Base-by-base conservation (phyloP, 345 rosid species). In the Aquilaria malaccensis region DNA sequence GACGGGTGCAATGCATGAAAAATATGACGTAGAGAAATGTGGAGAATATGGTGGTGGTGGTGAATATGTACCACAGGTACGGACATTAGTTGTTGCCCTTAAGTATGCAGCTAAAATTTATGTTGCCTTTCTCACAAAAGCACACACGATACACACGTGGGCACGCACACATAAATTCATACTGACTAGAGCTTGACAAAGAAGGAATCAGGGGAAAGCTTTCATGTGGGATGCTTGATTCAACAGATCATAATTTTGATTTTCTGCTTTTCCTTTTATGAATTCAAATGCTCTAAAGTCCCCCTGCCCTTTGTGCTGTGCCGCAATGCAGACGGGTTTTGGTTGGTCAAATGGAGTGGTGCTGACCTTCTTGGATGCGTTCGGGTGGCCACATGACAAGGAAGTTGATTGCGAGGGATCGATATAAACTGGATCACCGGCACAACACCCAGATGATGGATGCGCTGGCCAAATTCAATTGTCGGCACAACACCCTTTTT, bases 291-390 rank as follows among this genome's bases (percentile, higher is more conserved):
- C 43, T 37, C 7, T 9, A 37, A 37, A 37, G 7, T 9, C 43
- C 2, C 7, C 7, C 7, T 2, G 5, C 0, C 7, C 7, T 3
- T 58, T 12, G 59, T 51, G 55, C 12, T 32, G 10, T 69, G 50
- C 1, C 60, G 54, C 14, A 57, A 6, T 79, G 79, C 85, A 93
- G 96, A 88, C 91, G 29, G 97, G 97, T 52, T 94, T 94, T 63
- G 96, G 95, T 14, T 94, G 97, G 99, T 79, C 99, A n/a, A 94
- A 88, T 66, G 97, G 95, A 45, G 97, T 94, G 51, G 80, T 83
- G 30, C 70, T 94, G 80, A 61, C 95, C 30, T 84, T 94, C 72
- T 63, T 94, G 81, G 95, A 94, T 62, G 96, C 86, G 75, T 90
- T 84, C 77, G 99, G 99, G 64, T 93, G 98, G 97, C 85, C 94